Evolutionary conservation across 495 filamentous ascomycete genomes (phyloP), one percentile per base, ranked within the genome.

Genomic region (Penicillium paxilli): DNA sequence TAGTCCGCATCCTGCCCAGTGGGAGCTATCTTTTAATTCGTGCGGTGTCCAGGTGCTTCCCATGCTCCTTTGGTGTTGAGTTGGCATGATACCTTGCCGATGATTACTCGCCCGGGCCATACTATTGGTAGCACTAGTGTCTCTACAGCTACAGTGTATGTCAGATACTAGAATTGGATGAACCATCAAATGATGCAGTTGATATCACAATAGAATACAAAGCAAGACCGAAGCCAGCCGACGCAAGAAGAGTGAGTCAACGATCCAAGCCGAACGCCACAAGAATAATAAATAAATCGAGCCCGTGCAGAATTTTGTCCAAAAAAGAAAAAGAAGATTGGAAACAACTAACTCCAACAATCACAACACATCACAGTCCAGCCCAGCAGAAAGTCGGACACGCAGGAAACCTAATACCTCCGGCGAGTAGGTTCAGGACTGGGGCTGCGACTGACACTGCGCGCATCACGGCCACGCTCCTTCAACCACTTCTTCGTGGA

Each of bases 401-500:
- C n/a, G n/a, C n/a, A n/a, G n/a, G 1, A 25, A 8, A 23, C 50
- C 67, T 80, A 90, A 62, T 73, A 87, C 57, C 87, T 77, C 69
- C 83, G 83, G 58, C 87, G 80, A 51, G 85, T 85, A 6, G 88
- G 88, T 71, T 92, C 88, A 7, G 88, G 88, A 60, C 83, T 90
- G 1, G 88, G 88, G 67, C 85, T 89, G 57, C 87, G 76, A 44
- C 70, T 85, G 56, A 84, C 82, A 73, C 91, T 96, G 66, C 93
- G 80, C 59, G 87, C 85, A 80, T 96, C 92, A 52, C 92, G 81
- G 22, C 92, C 90, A 26, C 92, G 80, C 68, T 83, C 81, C 79
- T 88, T 88, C 65, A 97, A 72, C 95, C 93, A 98, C 82, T 98
- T 98, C 84, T 95, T 95, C 59, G 91, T 96, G 45, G 81, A 80